Evolutionary conservation across 2,329 filamentous ascomycete species (phyloP).

Genomic region (Phialophora expanda): DNA sequence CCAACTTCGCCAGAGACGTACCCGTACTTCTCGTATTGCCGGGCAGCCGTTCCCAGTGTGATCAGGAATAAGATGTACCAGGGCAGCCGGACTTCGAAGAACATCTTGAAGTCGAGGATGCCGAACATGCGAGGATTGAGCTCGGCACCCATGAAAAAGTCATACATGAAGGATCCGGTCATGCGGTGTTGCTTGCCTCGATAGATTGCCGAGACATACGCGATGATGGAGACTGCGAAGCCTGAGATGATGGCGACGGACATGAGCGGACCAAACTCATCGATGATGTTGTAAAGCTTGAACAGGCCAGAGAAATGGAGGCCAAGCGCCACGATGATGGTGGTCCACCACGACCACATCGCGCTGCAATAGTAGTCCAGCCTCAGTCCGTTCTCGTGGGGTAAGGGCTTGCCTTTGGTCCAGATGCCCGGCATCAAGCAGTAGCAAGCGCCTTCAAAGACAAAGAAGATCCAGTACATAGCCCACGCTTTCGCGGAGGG

Average conservation of each 20-base stretch:
- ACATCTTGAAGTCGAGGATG: conserved; percentile 91
- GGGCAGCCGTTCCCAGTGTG: conserved; percentile 74
- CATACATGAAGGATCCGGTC: conserved; percentile 80
- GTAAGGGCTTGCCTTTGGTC: conserved; percentile 84
- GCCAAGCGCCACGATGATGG: conserved; percentile 70
- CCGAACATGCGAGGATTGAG: conserved; percentile 85
- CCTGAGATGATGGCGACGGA: conserved; percentile 91
- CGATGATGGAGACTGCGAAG: conserved; percentile 79
- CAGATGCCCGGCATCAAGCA: conserved; percentile 84
- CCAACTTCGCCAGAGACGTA: conserved; percentile 84
- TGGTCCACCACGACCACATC: conserved; percentile 84
- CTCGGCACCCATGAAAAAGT: conserved; percentile 91
- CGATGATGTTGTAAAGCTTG: conserved; percentile 87
- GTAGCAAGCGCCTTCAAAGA: conserved; percentile 84
- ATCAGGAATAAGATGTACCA: conserved; percentile 90
- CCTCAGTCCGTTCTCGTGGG: conserved; percentile 81
- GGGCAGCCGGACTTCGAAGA: conserved; percentile 88
- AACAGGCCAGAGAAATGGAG: conserved; percentile 86
- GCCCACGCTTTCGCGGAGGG: conserved; percentile 81
- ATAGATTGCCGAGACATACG: conserved; percentile 81
- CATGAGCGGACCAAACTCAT: conserved; percentile 92
- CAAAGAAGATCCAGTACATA: conserved; percentile 93
- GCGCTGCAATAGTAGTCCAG: conserved; percentile 94
- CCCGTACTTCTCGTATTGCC: conserved; percentile 83
- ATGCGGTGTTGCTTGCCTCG: conserved; percentile 89